These are phyloP conservation scores for Saccharomyces eubayanus DNA, from an alignment of 805 yeast species.

Conservation along the genomic window DNA sequence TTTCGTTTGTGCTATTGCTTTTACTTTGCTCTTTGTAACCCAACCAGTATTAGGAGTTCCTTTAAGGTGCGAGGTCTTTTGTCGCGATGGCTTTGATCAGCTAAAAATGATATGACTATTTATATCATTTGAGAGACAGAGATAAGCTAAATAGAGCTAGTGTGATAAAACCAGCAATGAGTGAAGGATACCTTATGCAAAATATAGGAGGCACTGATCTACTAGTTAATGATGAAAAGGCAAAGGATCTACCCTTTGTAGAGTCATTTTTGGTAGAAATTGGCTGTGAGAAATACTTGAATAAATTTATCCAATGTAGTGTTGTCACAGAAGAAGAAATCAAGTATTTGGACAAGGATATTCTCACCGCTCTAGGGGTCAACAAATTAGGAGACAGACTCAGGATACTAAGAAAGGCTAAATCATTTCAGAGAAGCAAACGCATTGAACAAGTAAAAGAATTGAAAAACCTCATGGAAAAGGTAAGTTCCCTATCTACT, in stretches of 20 bases:
- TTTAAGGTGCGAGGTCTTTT: neutral
- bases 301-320: conserved; percentile 14
- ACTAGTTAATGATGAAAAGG: neutral
- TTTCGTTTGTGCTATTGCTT: neutral
- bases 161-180: neutral
- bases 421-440: conserved; percentile 27
- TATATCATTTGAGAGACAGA: neutral
- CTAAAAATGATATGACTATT: neutral
- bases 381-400: conserved; percentile 78
- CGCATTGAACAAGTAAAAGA: conserved; percentile 7
- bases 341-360: conserved; percentile 42
- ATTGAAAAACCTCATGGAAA: conserved; percentile 17
- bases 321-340: conserved; percentile 21
- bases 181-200: neutral
- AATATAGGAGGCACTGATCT: neutral
- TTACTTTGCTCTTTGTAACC: neutral
- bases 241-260: conserved; percentile 7
- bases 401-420: conserved; percentile 52
- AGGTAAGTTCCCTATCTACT: conserved; percentile 16
- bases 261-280: conserved; percentile 17
- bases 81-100: neutral
- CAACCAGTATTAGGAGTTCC: neutral
- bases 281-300: conserved; percentile 18
- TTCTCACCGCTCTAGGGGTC: conserved; percentile 67
- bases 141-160: neutral